A percentile compares a stretch with the other conserved stretches of the same genome.
Evolutionary conservation across 176 grass and related monocot genomes (phyloP).

Genomic region (Oryza australiensis): DNA sequence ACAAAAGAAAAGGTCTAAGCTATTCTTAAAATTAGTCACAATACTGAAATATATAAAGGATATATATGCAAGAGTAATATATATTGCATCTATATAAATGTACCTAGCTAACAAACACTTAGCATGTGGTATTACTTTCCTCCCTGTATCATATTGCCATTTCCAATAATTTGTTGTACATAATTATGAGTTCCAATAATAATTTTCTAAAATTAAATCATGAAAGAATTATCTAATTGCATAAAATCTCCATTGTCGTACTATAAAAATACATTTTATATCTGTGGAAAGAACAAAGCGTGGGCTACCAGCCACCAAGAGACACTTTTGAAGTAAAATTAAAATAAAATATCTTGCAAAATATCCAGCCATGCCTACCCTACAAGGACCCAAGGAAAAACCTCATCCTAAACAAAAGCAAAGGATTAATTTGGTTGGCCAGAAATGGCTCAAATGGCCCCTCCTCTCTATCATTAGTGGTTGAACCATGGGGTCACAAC

Average conservation of each 20-base stretch:
- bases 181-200: background rate
- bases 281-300: background rate
- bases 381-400: conserved; percentile 20
- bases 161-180: background rate
- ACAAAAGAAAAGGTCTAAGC: background rate
- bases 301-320: background rate
- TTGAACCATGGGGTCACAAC: conserved; percentile 53
- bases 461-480: conserved; percentile 51
- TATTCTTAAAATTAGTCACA: background rate
- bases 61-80: background rate
- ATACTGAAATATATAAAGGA: background rate
- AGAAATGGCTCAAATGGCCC: conserved; percentile 34
- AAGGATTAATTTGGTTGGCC: conserved; percentile 48
- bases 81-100: background rate
- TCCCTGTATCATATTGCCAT: background rate
- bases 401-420: conserved; percentile 42
- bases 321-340: conserved; percentile 9
- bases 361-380: background rate
- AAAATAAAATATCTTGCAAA: conserved; percentile 45
- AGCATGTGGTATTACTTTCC: background rate
- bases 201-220: background rate
- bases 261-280: no score
- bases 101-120: background rate
- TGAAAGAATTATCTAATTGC: background rate
- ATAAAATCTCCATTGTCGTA: background rate